Conservation (phyloP, 352 stramenopile species). For the Plasmopara halstedii region DNA sequence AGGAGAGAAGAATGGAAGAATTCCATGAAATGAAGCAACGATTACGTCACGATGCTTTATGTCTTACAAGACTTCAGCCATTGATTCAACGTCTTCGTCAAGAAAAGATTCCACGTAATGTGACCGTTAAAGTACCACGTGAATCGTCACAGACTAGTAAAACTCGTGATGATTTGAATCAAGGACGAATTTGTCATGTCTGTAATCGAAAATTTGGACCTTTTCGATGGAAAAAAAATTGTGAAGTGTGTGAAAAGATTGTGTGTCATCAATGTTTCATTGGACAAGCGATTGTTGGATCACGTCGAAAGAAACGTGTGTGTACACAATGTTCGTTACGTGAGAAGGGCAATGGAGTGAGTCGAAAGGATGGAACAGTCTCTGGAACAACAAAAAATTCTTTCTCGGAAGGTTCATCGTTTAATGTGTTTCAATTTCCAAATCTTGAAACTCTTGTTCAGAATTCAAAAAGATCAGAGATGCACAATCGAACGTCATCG, state of each 20-base stretch:
- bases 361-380: background rate
- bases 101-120: slow-evolving; percentile 14
- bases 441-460: slow-evolving; percentile 14
- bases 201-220: slow-evolving; percentile 61
- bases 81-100: slow-evolving; percentile 40
- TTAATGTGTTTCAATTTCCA: slow-evolving; percentile 22
- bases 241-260: slow-evolving; percentile 44
- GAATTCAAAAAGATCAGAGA: background rate
- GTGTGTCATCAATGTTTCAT: slow-evolving; percentile 64
- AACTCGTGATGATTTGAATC: background rate
- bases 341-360: background rate
- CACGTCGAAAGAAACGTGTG: slow-evolving; percentile 57
- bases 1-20: slow-evolving; percentile 19
- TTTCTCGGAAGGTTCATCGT: slow-evolving; percentile 3
- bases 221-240: slow-evolving; percentile 70
- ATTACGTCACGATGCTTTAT: slow-evolving; percentile 44
- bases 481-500: slow-evolving; percentile 2
- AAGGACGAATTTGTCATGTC: slow-evolving; percentile 30
- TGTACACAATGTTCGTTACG: slow-evolving; percentile 36
- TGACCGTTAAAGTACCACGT: background rate
- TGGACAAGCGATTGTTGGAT: slow-evolving; percentile 30
- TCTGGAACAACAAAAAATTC: background rate
- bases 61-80: slow-evolving; percentile 47
- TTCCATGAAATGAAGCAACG: slow-evolving; percentile 31
- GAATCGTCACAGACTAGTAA: background rate